Percentiles rank a stretch among this genome's conserved stretches.
phyloP scores from a whole-genome alignment of 1,139 yeast genomes.

The Candida freyschussii region DNA sequence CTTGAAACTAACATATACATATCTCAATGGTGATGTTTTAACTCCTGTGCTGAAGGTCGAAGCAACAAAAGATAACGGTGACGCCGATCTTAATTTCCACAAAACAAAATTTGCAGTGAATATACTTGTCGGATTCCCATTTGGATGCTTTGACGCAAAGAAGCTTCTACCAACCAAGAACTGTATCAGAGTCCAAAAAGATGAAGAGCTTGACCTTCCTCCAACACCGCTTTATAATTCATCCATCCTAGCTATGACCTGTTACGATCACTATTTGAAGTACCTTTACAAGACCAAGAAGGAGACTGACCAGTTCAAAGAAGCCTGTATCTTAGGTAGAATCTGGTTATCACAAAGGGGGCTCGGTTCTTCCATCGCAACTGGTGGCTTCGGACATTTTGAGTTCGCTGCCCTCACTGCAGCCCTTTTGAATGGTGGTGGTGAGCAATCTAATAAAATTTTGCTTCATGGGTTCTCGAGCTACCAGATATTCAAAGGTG shows the following conservation, averaged over 20 bases:
- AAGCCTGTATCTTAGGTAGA: constrained; percentile 83
- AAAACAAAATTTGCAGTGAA: constrained; percentile 71
- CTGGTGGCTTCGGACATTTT: constrained; percentile 84
- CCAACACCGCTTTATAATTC: constrained; percentile 88
- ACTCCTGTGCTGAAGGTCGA: constrained; percentile 60
- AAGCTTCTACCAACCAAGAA: constrained; percentile 76
- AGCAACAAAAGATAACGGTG: constrained; percentile 25
- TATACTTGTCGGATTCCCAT: constrained; percentile 68
- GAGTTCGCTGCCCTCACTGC: constrained; percentile 83
- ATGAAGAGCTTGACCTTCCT: constrained; percentile 43
- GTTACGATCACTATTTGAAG: constrained; percentile 66
- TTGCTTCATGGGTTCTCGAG: constrained; percentile 84
- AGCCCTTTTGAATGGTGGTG: constrained; percentile 81
- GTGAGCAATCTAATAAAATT: constrained; percentile 66
- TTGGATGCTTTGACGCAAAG: constrained; percentile 63
- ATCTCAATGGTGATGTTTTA: constrained; percentile 59
- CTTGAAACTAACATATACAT: constrained; percentile 50
- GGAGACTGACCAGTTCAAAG: constrained; percentile 76
- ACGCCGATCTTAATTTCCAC: constrained; percentile 47
- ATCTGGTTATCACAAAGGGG: constrained; percentile 91
- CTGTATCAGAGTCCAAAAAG: constrained; percentile 64
- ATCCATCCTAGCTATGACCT: constrained; percentile 63
- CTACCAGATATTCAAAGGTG: constrained; percentile 88
- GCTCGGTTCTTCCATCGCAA: constrained; percentile 52
- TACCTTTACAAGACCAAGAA: constrained; percentile 72